Percentiles rank a stretch among this genome's conserved stretches.
These are phyloP conservation scores for Golubevia sp. DNA, from an alignment of 1,284 basidiomycete species.

Conservation along the genomic window DNA sequence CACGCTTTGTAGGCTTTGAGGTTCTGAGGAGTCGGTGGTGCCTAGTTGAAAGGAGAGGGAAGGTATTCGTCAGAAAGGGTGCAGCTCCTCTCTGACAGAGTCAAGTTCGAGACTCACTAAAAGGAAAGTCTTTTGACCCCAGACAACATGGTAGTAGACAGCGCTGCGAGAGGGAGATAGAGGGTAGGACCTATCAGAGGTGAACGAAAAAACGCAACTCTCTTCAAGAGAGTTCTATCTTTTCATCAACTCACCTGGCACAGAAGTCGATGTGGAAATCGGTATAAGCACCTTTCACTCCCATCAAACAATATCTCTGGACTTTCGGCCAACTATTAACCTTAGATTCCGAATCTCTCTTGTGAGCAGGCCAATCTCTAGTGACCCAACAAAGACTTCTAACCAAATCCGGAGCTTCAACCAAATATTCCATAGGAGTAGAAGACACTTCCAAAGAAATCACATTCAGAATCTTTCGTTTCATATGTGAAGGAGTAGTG, in stretches of 20 bases:
- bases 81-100: background rate
- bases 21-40: slow-evolving; percentile 80
- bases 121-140: slow-evolving; percentile 77
- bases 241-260: slow-evolving; percentile 14
- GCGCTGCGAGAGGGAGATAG: background rate
- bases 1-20: slow-evolving; percentile 84
- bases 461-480: slow-evolving; percentile 79
- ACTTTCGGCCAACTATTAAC: slow-evolving; percentile 79
- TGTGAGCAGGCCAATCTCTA: slow-evolving; percentile 77
- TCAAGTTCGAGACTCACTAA: too few species aligned
- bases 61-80: background rate
- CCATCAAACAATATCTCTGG: slow-evolving; percentile 94
- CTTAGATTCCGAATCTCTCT: slow-evolving; percentile 24
- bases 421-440: slow-evolving; percentile 74
- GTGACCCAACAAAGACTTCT: slow-evolving; percentile 95
- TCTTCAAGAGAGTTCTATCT: background rate
- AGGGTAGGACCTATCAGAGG: too few species aligned
- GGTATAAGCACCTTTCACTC: slow-evolving; percentile 83
- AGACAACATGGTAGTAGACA: slow-evolving; percentile 23
- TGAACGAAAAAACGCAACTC: too few species aligned
- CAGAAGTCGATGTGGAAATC: slow-evolving; percentile 63
- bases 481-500: slow-evolving; percentile 67
- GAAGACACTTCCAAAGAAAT: slow-evolving; percentile 85
- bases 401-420: slow-evolving; percentile 73
- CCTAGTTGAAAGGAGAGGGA: background rate